Evolutionary conservation across 176 grass and related monocot genomes (phyloP).

Genomic region (Neostapfia colusana): DNA sequence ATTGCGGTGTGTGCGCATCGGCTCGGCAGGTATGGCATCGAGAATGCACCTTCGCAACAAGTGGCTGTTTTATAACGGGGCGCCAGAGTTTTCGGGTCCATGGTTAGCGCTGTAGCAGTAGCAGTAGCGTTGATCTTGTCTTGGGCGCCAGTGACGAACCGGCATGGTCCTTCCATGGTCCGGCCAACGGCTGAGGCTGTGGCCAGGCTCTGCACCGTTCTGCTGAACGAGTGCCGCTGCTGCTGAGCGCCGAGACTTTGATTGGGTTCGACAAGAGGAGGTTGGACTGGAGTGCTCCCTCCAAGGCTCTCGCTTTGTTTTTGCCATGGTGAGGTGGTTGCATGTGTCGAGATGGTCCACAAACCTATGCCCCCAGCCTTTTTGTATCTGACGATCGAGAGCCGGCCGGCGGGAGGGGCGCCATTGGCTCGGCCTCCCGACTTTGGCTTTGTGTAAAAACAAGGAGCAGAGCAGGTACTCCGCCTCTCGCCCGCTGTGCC

Average conservation of each 20-base stretch:
- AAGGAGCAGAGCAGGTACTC: constrained; percentile 17
- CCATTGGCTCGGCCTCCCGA: constrained; percentile 33
- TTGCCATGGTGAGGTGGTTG: constrained; percentile 37
- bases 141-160: constrained; percentile 5
- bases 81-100: constrained; percentile 38
- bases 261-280: background rate
- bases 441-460: background rate
- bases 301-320: constrained; percentile 34
- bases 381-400: constrained; percentile 12
- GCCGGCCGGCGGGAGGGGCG: constrained; percentile 27
- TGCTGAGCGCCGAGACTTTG: background rate
- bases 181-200: background rate
- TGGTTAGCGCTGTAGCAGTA: constrained; percentile 16
- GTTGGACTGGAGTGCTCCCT: background rate
- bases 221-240: background rate
- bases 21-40: background rate
- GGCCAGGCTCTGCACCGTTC: background rate
- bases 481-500: constrained; percentile 15
- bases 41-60: constrained; percentile 28
- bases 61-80: constrained; percentile 22
- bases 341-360: constrained; percentile 22
- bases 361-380: background rate
- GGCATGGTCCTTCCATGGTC: constrained; percentile 35
- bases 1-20: background rate
- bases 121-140: constrained; percentile 14